Conservation (phyloP, 2,329 filamentous ascomycete species). For the Botryotinia convoluta region DNA sequence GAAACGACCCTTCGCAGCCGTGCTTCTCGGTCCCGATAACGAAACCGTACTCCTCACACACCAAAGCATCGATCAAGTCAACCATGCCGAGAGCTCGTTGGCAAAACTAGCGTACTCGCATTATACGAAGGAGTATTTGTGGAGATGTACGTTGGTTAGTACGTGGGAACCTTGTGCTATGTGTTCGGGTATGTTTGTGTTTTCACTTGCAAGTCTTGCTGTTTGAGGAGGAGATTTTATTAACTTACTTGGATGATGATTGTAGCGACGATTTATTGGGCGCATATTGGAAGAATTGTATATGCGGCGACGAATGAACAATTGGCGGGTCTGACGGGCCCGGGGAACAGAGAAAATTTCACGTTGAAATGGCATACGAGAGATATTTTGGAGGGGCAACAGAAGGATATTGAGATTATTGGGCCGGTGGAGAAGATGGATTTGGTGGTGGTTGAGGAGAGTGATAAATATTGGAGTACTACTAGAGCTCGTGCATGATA, state of each 20-base stretch:
- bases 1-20: slow-evolving; percentile 50
- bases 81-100: slow-evolving; percentile 50
- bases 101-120: slow-evolving; percentile 49
- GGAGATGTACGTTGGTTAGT: slow-evolving; percentile 49
- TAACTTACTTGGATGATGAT: not conserved
- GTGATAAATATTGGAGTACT: slow-evolving; percentile 46
- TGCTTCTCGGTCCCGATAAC: slow-evolving; percentile 50
- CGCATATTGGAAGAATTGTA: slow-evolving; percentile 51
- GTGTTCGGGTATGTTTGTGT: slow-evolving; percentile 42
- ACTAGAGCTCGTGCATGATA: slow-evolving; percentile 28
- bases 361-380: slow-evolving; percentile 50
- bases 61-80: slow-evolving; percentile 51
- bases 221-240: not conserved
- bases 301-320: slow-evolving; percentile 50
- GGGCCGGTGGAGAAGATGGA: slow-evolving; percentile 48
- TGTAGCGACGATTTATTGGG: slow-evolving; percentile 48
- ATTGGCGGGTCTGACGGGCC: slow-evolving; percentile 46
- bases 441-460: slow-evolving; percentile 45
- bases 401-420: slow-evolving; percentile 50
- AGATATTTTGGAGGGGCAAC: slow-evolving; percentile 47
- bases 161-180: slow-evolving; percentile 57
- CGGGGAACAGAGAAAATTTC: slow-evolving; percentile 51
- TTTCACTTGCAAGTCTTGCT: not conserved
- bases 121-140: slow-evolving; percentile 48
- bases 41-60: slow-evolving; percentile 48